Conservation (phyloP, 2,329 filamentous ascomycete species). For the Diaporthe ilicicola region DNA sequence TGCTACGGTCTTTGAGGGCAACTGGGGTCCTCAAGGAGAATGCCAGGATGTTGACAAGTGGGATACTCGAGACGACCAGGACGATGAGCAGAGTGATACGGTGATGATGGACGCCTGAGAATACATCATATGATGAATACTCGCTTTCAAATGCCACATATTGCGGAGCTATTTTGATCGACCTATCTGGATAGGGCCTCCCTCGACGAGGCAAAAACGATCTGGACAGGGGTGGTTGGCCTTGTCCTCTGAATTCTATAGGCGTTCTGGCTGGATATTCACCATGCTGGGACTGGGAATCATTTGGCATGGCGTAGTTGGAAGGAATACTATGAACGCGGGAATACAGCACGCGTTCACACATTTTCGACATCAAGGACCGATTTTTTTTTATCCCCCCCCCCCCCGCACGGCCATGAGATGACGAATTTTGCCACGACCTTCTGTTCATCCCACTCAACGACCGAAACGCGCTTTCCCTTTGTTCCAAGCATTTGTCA, state of each 20-base stretch:
- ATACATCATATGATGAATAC: constrained; percentile 34
- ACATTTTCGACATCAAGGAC: constrained; percentile 26
- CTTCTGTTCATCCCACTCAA: constrained; percentile 26
- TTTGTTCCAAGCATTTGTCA: constrained; percentile 15
- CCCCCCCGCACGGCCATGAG: constrained; percentile 31
- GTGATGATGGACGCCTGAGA: constrained; percentile 68
- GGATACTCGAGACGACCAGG: constrained; percentile 72
- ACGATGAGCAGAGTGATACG: constrained; percentile 53
- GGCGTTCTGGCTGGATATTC: constrained; percentile 38
- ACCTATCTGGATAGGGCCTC: constrained; percentile 45
- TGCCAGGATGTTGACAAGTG: constrained; percentile 74
- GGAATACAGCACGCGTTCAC: constrained; percentile 27
- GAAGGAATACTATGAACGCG: constrained; percentile 14
- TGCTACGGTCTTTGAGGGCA: constrained; percentile 95
- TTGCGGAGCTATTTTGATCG: constrained; percentile 38
- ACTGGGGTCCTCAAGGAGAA: constrained; percentile 83
- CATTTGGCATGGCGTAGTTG: constrained; percentile 11
- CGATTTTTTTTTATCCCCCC: constrained; percentile 22
- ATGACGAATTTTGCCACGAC: constrained; percentile 31
- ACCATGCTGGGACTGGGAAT: constrained; percentile 23
- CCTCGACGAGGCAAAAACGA: constrained; percentile 31
- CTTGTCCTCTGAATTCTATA: constrained; percentile 36
- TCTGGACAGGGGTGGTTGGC: constrained; percentile 34
- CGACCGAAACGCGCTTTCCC: constrained; percentile 7
- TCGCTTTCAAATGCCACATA: constrained; percentile 30